Conservation (phyloP, 306 rosid genomes). For the Cicer yamashitae region DNA sequence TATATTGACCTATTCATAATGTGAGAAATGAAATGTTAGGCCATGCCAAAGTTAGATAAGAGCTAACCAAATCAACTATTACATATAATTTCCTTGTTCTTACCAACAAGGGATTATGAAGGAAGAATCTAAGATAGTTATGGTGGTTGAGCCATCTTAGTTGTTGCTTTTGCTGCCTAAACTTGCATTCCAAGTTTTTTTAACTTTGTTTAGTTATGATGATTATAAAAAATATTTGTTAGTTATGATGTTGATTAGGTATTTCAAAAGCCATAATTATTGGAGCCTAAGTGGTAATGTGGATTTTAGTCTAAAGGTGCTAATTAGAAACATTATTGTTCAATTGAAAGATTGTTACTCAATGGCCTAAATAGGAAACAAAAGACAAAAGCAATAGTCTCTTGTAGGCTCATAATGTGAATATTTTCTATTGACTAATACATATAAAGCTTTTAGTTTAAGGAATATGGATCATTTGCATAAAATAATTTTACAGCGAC, state of each 20-base stretch:
- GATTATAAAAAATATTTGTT: not conserved
- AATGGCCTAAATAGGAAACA: not conserved
- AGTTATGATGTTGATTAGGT: constrained; percentile 35
- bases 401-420: not conserved
- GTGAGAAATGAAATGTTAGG: constrained; percentile 30
- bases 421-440: not conserved
- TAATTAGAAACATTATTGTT: constrained; percentile 17
- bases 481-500: no score
- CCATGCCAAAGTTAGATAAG: constrained; percentile 19
- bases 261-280: constrained; percentile 35
- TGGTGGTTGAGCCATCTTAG: constrained; percentile 52
- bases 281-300: constrained; percentile 6
- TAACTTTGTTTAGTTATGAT: constrained; percentile 29
- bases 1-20: constrained; percentile 13
- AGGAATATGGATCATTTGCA: no score
- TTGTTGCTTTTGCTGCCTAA: constrained; percentile 43
- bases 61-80: constrained; percentile 18
- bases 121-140: constrained; percentile 49
- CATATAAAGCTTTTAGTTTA: no score
- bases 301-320: constrained; percentile 11
- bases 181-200: constrained; percentile 52
- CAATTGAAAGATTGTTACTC: not conserved
- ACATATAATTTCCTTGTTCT: not conserved
- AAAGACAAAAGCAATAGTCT: not conserved
- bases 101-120: constrained; percentile 8